A percentile compares a stretch with the other conserved stretches of the same genome.
These are phyloP conservation scores for Psophocarpus tetragonolobus DNA, from an alignment of 306 rosid genomes.

Conservation along the genomic window DNA sequence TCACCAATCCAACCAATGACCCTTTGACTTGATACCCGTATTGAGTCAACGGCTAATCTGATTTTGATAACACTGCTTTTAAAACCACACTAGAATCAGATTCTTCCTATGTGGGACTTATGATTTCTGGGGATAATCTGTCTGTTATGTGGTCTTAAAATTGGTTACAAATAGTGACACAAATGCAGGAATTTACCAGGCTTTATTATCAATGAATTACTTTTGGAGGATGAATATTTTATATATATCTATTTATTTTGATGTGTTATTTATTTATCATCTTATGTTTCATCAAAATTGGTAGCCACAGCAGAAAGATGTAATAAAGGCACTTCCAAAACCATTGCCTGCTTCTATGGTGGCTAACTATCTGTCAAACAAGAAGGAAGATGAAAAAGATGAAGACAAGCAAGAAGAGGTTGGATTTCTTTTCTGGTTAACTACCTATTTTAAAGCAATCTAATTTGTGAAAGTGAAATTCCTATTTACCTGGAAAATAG, in stretches of 20 bases:
- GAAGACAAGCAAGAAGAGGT: conserved; percentile 64
- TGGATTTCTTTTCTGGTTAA: conserved; percentile 26
- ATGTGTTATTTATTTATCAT: conserved; percentile 1
- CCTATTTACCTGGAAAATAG: conserved; percentile 2
- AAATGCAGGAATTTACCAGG: background rate
- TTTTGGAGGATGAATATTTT: background rate
- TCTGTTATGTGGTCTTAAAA: conserved; percentile 1
- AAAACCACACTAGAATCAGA: background rate
- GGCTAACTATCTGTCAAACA: conserved; percentile 39
- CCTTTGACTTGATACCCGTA: too few relatives aligned
- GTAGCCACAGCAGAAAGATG: conserved; percentile 66
- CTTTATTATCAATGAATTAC: conserved; percentile 16
- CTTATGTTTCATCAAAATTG: conserved; percentile 25
- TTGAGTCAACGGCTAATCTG: too few relatives aligned
- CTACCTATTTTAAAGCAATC: conserved; percentile 3
- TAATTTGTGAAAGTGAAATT: conserved; percentile 24
- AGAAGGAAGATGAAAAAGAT: conserved; percentile 55
- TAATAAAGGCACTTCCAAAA: conserved; percentile 68
- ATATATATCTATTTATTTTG: conserved; percentile 12
- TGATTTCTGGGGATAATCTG: conserved; percentile 1
- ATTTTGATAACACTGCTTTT: background rate
- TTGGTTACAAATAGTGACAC: conserved; percentile 15
- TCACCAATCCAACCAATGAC: too few relatives aligned
- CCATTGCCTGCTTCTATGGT: conserved; percentile 61
- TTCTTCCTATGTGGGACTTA: background rate